Conservation (phyloP, 805 yeast genomes). For the Phaffomyces antillensis region DNA sequence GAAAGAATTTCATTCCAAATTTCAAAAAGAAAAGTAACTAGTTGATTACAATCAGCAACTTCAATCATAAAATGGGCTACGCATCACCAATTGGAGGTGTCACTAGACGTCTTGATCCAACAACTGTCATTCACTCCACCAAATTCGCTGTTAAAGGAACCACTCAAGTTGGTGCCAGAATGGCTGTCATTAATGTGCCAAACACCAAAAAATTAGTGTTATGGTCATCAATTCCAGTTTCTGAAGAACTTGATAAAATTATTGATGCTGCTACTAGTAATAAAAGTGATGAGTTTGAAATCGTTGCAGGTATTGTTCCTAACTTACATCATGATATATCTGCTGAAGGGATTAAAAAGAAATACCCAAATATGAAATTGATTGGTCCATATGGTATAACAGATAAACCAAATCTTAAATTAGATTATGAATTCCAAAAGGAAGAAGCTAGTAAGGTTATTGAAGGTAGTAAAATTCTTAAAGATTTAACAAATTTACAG, state of each 20-base stretch:
- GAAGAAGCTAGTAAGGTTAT: slow-evolving; percentile 31
- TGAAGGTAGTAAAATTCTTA: slow-evolving; percentile 26
- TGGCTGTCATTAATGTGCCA: slow-evolving; percentile 28
- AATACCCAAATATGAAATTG: slow-evolving; percentile 43
- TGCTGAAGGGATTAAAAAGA: slow-evolving; percentile 41
- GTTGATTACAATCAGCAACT: too few species aligned
- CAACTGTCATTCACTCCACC: slow-evolving; percentile 29
- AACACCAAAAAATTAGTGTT: slow-evolving; percentile 31
- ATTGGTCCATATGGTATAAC: slow-evolving; percentile 41
- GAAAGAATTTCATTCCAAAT: not conserved
- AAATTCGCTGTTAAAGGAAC: slow-evolving; percentile 26
- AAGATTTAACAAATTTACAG: slow-evolving; percentile 41
- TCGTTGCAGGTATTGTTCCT: slow-evolving; percentile 51
- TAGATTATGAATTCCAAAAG: slow-evolving; percentile 34
- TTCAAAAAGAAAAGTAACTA: not conserved
- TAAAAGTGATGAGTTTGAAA: slow-evolving; percentile 27
- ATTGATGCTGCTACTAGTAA: slow-evolving; percentile 30
- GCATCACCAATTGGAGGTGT: slow-evolving; percentile 32
- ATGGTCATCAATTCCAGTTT: slow-evolving; percentile 56
- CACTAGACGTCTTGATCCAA: slow-evolving; percentile 27
- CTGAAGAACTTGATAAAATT: slow-evolving; percentile 35
- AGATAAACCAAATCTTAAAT: slow-evolving; percentile 27
- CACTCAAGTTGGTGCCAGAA: slow-evolving; percentile 31
- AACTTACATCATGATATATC: slow-evolving; percentile 64
- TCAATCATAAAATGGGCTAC: slow-evolving; percentile 29